phyloP scores from a whole-genome alignment of 306 rosid genomes.

The Oemleria cerasiformis region DNA sequence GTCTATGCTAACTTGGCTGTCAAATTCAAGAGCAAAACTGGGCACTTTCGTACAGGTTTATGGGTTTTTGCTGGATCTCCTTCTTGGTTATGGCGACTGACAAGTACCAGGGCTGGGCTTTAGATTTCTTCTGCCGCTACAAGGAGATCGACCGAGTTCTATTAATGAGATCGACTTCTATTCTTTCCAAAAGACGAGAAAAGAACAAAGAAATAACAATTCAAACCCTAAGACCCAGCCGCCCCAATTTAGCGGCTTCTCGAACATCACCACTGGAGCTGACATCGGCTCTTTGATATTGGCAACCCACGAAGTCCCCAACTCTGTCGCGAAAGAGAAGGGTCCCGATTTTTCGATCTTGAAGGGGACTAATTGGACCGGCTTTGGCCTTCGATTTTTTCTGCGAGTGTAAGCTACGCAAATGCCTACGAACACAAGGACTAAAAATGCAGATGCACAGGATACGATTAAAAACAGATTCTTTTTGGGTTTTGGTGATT shows the following conservation, averaged over 20 bases:
- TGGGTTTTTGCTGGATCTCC: conserved; percentile 50
- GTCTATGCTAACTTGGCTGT: too few species aligned
- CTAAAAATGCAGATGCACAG: conserved; percentile 28
- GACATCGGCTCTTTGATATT: conserved; percentile 80
- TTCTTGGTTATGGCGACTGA: conserved; percentile 64
- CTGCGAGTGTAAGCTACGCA: conserved; percentile 31
- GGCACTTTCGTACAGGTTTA: too few species aligned
- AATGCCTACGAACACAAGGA: conserved; percentile 20
- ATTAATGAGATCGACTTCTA: too few species aligned
- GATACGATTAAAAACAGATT: conserved; percentile 29
- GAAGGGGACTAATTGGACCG: conserved; percentile 42
- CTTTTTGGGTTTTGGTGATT: conserved; percentile 24
- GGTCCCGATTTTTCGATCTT: conserved; percentile 88
- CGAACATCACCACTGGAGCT: conserved; percentile 83
- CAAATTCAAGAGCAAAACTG: too few species aligned
- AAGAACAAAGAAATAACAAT: too few species aligned
- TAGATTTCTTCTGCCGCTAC: conserved; percentile 51
- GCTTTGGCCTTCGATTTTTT: conserved; percentile 40
- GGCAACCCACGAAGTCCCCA: conserved; percentile 87
- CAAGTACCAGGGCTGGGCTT: conserved; percentile 62
- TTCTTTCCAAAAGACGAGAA: too few species aligned
- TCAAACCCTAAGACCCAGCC: too few species aligned
- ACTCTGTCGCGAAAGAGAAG: conserved; percentile 80
- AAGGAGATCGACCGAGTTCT: conserved; percentile 34
- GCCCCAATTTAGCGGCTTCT: conserved; percentile 97